phyloP scores from a whole-genome alignment of 1,139 yeast species.

The Yamadazyma triangularis region DNA sequence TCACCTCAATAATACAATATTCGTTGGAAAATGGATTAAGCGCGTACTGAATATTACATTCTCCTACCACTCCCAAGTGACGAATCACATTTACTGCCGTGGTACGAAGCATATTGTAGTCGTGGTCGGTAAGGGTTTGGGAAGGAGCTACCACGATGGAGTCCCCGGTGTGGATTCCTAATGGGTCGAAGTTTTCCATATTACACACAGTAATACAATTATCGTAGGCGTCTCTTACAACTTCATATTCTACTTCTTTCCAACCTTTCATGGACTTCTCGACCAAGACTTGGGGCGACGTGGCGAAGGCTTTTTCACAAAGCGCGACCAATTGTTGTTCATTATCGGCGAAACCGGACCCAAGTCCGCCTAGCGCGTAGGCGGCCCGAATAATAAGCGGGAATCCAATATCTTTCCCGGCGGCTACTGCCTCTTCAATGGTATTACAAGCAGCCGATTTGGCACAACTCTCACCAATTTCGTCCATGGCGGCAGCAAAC shows the following conservation, averaged over 20 bases:
- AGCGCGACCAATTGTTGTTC: conserved; percentile 77
- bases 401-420: conserved; percentile 84
- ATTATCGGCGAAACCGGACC: conserved; percentile 96
- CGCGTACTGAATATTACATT: conserved; percentile 97
- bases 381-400: conserved; percentile 99
- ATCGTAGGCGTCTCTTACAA: conserved; percentile 94
- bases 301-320: conserved; percentile 89
- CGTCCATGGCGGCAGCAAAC: conserved; percentile 91
- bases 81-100: conserved; percentile 97
- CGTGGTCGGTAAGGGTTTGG: conserved; percentile 95
- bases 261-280: conserved; percentile 98
- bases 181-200: conserved; percentile 98
- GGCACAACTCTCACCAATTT: conserved; percentile 93
- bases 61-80: conserved; percentile 98
- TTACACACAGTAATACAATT: conserved; percentile 99
- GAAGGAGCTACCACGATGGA: conserved; percentile 99
- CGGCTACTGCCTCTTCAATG: conserved; percentile 76
- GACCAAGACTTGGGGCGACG: conserved; percentile 93
- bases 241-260: conserved; percentile 99
- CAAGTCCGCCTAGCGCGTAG: conserved; percentile 94
- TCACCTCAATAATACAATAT: conserved; percentile 95
- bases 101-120: conserved; percentile 95
- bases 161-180: conserved; percentile 99
- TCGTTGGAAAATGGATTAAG: conserved; percentile 91
- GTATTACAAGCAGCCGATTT: conserved; percentile 80